Evolutionary conservation across 2,329 filamentous ascomycete genomes (phyloP).

Genomic region (Colletotrichum musicola): DNA sequence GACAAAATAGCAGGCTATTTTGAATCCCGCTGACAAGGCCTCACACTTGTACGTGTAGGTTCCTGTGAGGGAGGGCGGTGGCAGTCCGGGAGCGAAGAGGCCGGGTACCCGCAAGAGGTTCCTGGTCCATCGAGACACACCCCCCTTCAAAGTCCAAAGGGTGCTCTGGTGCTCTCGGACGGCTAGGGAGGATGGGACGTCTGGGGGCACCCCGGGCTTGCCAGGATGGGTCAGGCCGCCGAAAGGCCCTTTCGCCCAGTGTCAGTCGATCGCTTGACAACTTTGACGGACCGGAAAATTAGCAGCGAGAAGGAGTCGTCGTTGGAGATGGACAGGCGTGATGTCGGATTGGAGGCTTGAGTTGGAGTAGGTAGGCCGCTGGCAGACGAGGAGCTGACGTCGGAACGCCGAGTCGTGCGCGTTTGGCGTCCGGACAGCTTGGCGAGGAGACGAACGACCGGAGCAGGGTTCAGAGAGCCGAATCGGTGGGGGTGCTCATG

Average conservation of each 20-base stretch:
- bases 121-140: slow-evolving; percentile 20
- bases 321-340: neutral
- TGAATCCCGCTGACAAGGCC: slow-evolving; percentile 24
- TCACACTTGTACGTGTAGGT: neutral
- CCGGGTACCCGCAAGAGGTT: slow-evolving; percentile 12
- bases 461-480: slow-evolving; percentile 1
- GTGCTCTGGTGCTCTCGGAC: slow-evolving; percentile 8
- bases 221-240: slow-evolving; percentile 36
- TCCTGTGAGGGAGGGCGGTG: slow-evolving; percentile 12
- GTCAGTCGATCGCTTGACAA: slow-evolving; percentile 33
- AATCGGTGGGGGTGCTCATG: slow-evolving; percentile 1
- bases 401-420: slow-evolving; percentile 18
- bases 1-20: slow-evolving; percentile 34
- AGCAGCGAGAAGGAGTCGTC: neutral
- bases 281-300: slow-evolving; percentile 15
- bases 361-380: slow-evolving; percentile 3
- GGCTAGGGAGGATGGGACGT: slow-evolving; percentile 24
- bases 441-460: slow-evolving; percentile 1
- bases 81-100: slow-evolving; percentile 2
- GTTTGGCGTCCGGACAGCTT: slow-evolving; percentile 5
- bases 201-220: slow-evolving; percentile 14
- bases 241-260: slow-evolving; percentile 18
- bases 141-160: slow-evolving; percentile 6
- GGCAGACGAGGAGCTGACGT: neutral
- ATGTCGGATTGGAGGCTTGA: slow-evolving; percentile 1